These are phyloP conservation scores for Penicillium argentinense DNA, from an alignment of 495 filamentous ascomycete genomes.

Conservation along the genomic window DNA sequence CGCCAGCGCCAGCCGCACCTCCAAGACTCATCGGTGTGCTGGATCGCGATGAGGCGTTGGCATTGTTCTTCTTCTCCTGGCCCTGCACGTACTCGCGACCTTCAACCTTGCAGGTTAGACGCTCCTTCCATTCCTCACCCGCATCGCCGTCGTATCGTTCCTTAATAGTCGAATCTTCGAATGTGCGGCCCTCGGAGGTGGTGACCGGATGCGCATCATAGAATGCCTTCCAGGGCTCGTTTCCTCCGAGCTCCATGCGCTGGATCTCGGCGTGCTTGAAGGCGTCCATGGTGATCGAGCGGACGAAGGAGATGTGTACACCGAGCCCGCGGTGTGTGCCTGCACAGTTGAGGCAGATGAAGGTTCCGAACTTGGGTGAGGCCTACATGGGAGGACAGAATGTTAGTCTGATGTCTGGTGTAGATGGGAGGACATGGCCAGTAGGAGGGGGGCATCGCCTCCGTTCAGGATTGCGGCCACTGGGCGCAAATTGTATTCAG, in stretches of 20 bases:
- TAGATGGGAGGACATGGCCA: neutral
- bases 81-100: slow-evolving; percentile 75
- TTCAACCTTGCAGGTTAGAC: slow-evolving; percentile 81
- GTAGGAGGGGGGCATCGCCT: neutral
- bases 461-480: too few relatives aligned
- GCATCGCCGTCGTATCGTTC: slow-evolving; percentile 84
- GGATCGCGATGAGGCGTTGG: slow-evolving; percentile 26
- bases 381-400: slow-evolving; percentile 38
- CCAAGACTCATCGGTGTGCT: slow-evolving; percentile 31
- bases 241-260: slow-evolving; percentile 85
- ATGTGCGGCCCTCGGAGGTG: slow-evolving; percentile 54
- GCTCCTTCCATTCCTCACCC: slow-evolving; percentile 95
- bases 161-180: slow-evolving; percentile 74
- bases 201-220: slow-evolving; percentile 72
- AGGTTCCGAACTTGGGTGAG: slow-evolving; percentile 77
- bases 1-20: slow-evolving; percentile 12
- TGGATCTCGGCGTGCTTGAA: slow-evolving; percentile 87
- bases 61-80: slow-evolving; percentile 43
- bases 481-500: too few relatives aligned
- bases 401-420: neutral
- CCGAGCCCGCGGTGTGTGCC: slow-evolving; percentile 92
- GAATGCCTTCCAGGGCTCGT: slow-evolving; percentile 80
- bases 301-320: slow-evolving; percentile 97
- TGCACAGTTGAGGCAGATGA: slow-evolving; percentile 95
- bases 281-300: slow-evolving; percentile 94